Percentiles rank a stretch among this genome's conserved stretches.
These are phyloP conservation scores for Salvia splendens DNA, from an alignment of 257 asterid genomes.

Conservation along the genomic window DNA sequence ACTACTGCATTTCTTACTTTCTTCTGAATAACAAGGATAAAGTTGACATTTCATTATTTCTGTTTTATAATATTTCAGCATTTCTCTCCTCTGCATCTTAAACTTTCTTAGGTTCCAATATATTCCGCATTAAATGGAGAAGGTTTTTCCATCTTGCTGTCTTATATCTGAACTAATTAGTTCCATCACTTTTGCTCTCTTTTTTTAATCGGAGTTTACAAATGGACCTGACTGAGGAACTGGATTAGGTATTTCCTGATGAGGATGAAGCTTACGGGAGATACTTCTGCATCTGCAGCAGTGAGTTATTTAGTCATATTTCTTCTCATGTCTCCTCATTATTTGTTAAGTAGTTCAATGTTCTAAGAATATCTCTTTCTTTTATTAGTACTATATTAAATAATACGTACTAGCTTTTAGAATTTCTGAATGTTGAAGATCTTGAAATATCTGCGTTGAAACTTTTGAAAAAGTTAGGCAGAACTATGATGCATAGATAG, in stretches of 20 bases:
- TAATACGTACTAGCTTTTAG: neutral
- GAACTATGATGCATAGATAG: neutral
- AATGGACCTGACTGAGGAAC: constrained; percentile 65
- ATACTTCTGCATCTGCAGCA: constrained; percentile 71
- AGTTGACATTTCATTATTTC: neutral
- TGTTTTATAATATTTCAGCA: neutral
- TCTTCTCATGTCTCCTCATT: neutral
- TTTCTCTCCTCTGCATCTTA: neutral
- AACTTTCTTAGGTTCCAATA: neutral
- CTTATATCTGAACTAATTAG: neutral
- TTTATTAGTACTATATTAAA: neutral
- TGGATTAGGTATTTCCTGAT: constrained; percentile 79
- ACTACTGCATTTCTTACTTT: neutral
- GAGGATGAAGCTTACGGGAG: constrained; percentile 75
- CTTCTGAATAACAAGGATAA: neutral
- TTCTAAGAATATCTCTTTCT: neutral
- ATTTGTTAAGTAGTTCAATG: neutral
- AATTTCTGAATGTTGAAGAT: neutral
- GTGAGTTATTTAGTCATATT: constrained; percentile 45
- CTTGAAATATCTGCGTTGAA: neutral
- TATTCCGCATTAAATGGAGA: neutral
- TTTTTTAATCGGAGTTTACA: constrained; percentile 35
- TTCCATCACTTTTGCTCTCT: neutral
- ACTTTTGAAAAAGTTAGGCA: neutral
- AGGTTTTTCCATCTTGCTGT: neutral